Evolutionary conservation across 345 rosid species (phyloP), one percentile per base, ranked within the genome.

Genomic region (Gossypium anomalum): DNA sequence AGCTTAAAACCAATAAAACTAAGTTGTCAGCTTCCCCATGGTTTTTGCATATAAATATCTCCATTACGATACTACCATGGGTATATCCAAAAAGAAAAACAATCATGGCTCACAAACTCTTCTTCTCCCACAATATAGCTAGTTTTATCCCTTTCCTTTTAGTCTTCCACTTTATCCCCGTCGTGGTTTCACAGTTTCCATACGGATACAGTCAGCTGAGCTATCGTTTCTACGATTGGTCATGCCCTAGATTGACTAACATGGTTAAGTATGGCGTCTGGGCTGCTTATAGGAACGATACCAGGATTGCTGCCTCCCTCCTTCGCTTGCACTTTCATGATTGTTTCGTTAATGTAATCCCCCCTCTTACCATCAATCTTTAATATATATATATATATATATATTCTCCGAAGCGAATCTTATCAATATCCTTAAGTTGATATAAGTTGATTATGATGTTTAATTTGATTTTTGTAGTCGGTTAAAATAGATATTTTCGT

Each of bases 301-400:
- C 83, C 56, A 84, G 98, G 81, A 87, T 93, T 10, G 92, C 92
- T 58, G 98, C 98, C 0, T 93, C 97, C 49, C 93, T 93, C 74
- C 98, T 93, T 15, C 89, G 97, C 2, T 72, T 93, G 75, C 96
- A 92, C 79, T 92, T 92, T 38, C 98, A 92, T 60, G 97, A 93
- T 56, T 93, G 98, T 70, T 87, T 93, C 34, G 93, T 93, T 34
- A 89, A 92, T 76, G 98, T 57, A 56, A 20, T 19, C 27, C 14
- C 22, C 10, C 27, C 13, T 19, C 20, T 4, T 4, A 34, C 14
- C 27, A 9, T 19, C 27, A 2, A 53, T 53, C 58, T 53, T n/a
- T 53, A n/a, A 53, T 29, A 29, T 29, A 29, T 29, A 29, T 7
- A 53, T 1, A 16, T 52, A 52, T 52, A 5, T n/a, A 8, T 4